Evolutionary conservation across 2,329 filamentous ascomycete species (phyloP).

Genomic region (Arthrobotrys conoides): DNA sequence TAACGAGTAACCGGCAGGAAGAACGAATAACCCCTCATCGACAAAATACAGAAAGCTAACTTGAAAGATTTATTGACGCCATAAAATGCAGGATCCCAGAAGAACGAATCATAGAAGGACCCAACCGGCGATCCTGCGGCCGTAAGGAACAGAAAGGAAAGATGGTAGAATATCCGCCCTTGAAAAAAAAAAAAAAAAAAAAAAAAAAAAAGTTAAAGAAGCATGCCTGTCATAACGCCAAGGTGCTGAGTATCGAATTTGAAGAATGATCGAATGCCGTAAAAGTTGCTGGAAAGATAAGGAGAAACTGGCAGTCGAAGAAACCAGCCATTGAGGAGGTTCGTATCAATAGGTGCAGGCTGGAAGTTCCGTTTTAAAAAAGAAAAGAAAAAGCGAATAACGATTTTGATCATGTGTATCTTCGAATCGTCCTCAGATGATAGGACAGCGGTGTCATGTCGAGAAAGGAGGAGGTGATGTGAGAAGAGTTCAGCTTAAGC

Average conservation of each 20-base stretch:
- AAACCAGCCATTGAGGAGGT: neutral
- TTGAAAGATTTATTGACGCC: constrained; percentile 34
- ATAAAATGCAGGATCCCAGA: constrained; percentile 52
- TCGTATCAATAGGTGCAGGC: neutral
- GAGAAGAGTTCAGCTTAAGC: constrained; percentile 16
- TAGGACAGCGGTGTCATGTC: neutral
- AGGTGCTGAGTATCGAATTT: constrained; percentile 29
- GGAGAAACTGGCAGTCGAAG: neutral
- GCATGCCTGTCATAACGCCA: constrained; percentile 47
- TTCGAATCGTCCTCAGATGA: neutral
- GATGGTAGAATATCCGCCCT: neutral
- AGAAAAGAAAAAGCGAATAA: neutral
- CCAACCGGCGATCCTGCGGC: constrained; percentile 41
- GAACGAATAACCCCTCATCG: neutral
- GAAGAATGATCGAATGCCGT: constrained; percentile 24
- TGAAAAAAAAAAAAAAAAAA: neutral
- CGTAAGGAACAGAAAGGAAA: constrained; percentile 1
- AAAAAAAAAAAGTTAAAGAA: neutral
- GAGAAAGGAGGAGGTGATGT: neutral
- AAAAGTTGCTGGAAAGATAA: neutral
- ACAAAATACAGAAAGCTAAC: neutral
- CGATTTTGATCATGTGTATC: neutral
- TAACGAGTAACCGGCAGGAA: neutral
- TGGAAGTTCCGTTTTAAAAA: neutral
- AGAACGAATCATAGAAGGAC: constrained; percentile 32